These are phyloP conservation scores for Dactylorhiza incarnata DNA, from an alignment of 106 monocot species.

Conservation along the genomic window DNA sequence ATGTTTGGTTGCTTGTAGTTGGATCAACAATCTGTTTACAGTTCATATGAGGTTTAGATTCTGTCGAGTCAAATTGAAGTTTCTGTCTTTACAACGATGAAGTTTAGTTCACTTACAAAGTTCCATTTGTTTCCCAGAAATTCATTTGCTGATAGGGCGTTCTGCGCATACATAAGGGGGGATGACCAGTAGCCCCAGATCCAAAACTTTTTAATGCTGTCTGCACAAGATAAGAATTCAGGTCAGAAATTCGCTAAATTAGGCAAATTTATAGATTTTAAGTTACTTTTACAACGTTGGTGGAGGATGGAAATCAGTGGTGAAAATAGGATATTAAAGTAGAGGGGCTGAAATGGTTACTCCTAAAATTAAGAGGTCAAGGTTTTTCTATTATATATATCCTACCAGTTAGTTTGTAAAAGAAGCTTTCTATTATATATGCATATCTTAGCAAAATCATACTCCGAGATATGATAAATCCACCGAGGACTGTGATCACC, in stretches of 20 bases:
- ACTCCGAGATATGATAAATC: conserved; percentile 48
- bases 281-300: not conserved
- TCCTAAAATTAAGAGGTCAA: too few species aligned
- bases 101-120: conserved; percentile 14
- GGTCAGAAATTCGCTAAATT: not conserved
- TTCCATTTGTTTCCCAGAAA: conserved; percentile 39
- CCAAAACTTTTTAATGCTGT: conserved; percentile 39
- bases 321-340: too few species aligned
- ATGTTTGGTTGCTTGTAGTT: not conserved
- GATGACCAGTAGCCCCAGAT: conserved; percentile 60
- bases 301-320: not conserved
- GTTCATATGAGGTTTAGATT: not conserved
- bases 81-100: not conserved
- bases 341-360: not conserved
- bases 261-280: not conserved
- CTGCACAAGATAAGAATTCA: conserved; percentile 16
- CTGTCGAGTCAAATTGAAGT: not conserved
- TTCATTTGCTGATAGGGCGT: conserved; percentile 43
- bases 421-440: not conserved
- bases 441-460: conserved; percentile 1
- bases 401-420: too few species aligned
- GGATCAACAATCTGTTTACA: not conserved
- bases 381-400: too few species aligned
- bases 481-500: conserved; percentile 42
- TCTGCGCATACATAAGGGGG: conserved; percentile 44